A percentile compares a stretch with the other conserved stretches of the same genome.
phyloP scores from a whole-genome alignment of 331 rosid species.

The Malus hybrid region DNA sequence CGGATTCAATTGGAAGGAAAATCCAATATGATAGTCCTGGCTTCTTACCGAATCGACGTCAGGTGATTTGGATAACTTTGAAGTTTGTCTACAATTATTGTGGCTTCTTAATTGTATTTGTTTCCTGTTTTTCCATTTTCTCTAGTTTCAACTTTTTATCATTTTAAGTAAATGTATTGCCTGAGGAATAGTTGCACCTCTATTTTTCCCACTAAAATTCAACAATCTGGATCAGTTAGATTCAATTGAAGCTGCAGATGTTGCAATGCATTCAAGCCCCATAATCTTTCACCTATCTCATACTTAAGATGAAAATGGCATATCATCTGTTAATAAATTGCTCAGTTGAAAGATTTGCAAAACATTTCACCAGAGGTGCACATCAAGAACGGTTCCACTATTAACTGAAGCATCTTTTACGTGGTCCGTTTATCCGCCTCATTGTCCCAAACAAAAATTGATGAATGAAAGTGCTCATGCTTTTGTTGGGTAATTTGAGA shows the following conservation, averaged over 20 bases:
- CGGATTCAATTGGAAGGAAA: conserved; percentile 75
- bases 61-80: conserved; percentile 42
- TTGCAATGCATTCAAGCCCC: not conserved
- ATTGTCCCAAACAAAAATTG: not conserved
- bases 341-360: not conserved
- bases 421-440: not conserved
- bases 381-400: not conserved
- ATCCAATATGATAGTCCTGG: conserved; percentile 90
- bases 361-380: not conserved
- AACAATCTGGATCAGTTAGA: not conserved
- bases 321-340: not conserved
- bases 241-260: not conserved
- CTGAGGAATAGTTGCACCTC: not conserved
- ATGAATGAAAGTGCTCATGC: not conserved
- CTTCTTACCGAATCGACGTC: conserved; percentile 74
- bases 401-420: not conserved
- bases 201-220: not conserved
- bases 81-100: not conserved
- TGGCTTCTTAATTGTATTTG: not conserved
- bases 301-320: not conserved
- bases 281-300: not conserved
- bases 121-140: not conserved
- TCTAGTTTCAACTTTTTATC: not conserved
- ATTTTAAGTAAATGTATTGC: not conserved
- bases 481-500: not conserved